phyloP scores from a whole-genome alignment of 768 basidiomycete species.

The Rhodotorula babjevae region DNA sequence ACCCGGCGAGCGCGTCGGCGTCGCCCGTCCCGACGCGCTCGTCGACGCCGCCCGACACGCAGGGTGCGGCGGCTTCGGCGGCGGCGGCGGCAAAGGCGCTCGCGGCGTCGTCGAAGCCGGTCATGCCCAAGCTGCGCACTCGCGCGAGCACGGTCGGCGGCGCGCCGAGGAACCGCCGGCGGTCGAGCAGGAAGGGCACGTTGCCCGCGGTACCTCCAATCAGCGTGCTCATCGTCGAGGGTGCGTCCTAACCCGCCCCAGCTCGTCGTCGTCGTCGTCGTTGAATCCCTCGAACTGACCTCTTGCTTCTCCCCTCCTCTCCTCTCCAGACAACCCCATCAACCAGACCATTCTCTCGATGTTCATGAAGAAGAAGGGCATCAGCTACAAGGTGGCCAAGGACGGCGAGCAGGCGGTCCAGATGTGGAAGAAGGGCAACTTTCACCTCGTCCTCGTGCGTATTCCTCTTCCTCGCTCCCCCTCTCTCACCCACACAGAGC shows the following conservation, averaged over 20 bases:
- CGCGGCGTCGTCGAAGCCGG: slow-evolving; percentile 4
- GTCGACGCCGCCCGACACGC: background rate
- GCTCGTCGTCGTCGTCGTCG: no score
- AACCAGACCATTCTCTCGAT: slow-evolving; percentile 96
- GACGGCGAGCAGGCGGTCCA: slow-evolving; percentile 93
- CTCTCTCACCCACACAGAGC: background rate
- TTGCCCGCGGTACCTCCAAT: slow-evolving; percentile 71
- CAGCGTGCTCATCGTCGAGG: slow-evolving; percentile 95
- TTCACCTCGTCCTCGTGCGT: slow-evolving; percentile 90
- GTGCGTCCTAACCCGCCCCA: no score
- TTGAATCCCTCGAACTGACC: no score
- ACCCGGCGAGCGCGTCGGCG: background rate
- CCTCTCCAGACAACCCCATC: slow-evolving; percentile 80
- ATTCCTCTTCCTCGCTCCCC: background rate
- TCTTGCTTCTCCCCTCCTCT: background rate
- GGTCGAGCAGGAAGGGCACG: slow-evolving; percentile 17
- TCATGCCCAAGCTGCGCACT: background rate
- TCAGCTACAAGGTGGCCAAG: slow-evolving; percentile 88
- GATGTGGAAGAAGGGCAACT: slow-evolving; percentile 86
- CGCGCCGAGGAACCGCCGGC: slow-evolving; percentile 19
- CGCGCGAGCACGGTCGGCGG: background rate
- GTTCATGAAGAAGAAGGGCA: slow-evolving; percentile 92
- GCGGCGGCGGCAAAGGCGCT: slow-evolving; percentile 13
- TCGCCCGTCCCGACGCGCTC: background rate
- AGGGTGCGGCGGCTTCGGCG: background rate